A percentile compares a stretch with the other conserved stretches of the same genome.
Evolutionary conservation across 1,139 yeast species (phyloP).

Genomic region (Suhomyces ambrosiae): DNA sequence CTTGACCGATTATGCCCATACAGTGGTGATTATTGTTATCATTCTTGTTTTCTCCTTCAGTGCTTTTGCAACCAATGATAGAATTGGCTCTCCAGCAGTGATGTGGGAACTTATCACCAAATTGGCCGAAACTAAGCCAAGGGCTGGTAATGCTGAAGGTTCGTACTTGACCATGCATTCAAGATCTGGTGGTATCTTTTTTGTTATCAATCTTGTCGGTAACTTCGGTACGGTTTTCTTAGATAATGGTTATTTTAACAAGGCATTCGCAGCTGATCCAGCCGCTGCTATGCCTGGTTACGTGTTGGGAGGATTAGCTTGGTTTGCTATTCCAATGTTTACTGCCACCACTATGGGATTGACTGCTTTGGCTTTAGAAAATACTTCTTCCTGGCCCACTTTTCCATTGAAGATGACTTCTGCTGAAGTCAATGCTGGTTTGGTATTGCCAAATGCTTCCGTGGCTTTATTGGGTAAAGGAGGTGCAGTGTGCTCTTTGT

Average conservation of each 20-base stretch:
- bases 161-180: slow-evolving; percentile 83
- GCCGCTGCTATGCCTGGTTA: slow-evolving; percentile 89
- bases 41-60: slow-evolving; percentile 64
- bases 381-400: slow-evolving; percentile 71
- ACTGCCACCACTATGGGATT: slow-evolving; percentile 84
- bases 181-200: slow-evolving; percentile 75
- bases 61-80: slow-evolving; percentile 60
- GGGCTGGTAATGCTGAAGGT: slow-evolving; percentile 73
- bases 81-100: slow-evolving; percentile 77
- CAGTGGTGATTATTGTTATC: slow-evolving; percentile 59
- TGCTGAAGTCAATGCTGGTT: slow-evolving; percentile 75
- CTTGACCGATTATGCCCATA: slow-evolving; percentile 84
- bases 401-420: slow-evolving; percentile 67
- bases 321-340: slow-evolving; percentile 89
- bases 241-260: slow-evolving; percentile 89
- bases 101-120: slow-evolving; percentile 71
- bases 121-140: slow-evolving; percentile 60
- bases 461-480: slow-evolving; percentile 81
- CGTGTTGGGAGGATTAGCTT: slow-evolving; percentile 84
- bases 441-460: slow-evolving; percentile 86
- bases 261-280: slow-evolving; percentile 86
- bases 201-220: slow-evolving; percentile 81
- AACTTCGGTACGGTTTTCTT: slow-evolving; percentile 88
- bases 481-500: slow-evolving; percentile 79
- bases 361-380: slow-evolving; percentile 72